Evolutionary conservation across 75 land plant genomes (phyloP).

Genomic region (Picea sitchensis): DNA sequence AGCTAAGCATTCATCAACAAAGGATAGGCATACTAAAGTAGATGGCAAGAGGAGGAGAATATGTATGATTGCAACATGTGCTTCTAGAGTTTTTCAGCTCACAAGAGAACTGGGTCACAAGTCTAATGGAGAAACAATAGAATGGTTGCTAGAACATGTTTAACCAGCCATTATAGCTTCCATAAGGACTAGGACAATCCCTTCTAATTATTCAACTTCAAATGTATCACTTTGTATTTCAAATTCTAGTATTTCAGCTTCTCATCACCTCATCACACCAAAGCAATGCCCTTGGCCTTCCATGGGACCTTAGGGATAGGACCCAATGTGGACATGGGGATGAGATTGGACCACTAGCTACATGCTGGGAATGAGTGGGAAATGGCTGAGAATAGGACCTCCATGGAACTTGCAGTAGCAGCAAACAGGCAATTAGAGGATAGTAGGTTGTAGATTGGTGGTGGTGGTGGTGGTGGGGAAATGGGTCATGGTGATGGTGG

Average conservation of each 20-base stretch:
- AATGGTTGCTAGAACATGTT: constrained; percentile 70
- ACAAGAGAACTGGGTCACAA: constrained; percentile 76
- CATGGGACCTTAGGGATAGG: constrained; percentile 18
- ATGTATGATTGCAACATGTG: constrained; percentile 75
- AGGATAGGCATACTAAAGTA: constrained; percentile 75
- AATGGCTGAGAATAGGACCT: constrained; percentile 12
- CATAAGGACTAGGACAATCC: constrained; percentile 75
- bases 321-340: constrained; percentile 1
- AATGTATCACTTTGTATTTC: constrained; percentile 47
- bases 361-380: constrained; percentile 22
- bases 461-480: background rate
- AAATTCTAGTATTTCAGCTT: constrained; percentile 24
- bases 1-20: constrained; percentile 59
- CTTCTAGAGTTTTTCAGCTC: constrained; percentile 74
- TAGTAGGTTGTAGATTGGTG: constrained; percentile 17
- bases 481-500: constrained; percentile 16
- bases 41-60: constrained; percentile 70
- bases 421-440: constrained; percentile 19
- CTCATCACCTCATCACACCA: constrained; percentile 22
- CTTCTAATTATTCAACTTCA: constrained; percentile 46
- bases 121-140: constrained; percentile 77
- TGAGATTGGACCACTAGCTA: constrained; percentile 22
- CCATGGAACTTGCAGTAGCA: constrained; percentile 12
- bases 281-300: constrained; percentile 23
- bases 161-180: constrained; percentile 69